A percentile compares a stretch with the other conserved stretches of the same genome.
These are phyloP conservation scores for Rubia peregrina DNA, from an alignment of 305 asterid species.

Conservation along the genomic window DNA sequence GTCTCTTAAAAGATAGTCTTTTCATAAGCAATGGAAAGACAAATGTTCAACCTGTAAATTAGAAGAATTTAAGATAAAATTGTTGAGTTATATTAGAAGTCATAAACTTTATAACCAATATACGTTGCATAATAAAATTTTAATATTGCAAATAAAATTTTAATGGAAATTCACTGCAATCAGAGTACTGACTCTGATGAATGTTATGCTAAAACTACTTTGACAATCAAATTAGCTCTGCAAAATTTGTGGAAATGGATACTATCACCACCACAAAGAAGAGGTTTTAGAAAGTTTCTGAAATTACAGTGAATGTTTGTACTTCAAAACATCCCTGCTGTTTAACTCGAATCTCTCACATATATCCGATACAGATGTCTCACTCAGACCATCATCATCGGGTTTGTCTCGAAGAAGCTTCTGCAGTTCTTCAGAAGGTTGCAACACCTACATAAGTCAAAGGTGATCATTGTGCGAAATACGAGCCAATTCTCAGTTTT, in stretches of 20 bases:
- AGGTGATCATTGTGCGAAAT: neutral
- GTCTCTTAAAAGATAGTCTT: too few relatives aligned
- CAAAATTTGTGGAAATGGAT: neutral
- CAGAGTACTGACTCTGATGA: neutral
- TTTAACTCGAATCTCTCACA: slow-evolving; percentile 59
- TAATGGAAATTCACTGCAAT: neutral
- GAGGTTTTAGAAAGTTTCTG: neutral
- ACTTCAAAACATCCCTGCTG: slow-evolving; percentile 54
- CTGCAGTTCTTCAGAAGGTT: slow-evolving; percentile 66
- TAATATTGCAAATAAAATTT: too few relatives aligned
- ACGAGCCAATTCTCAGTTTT: neutral
- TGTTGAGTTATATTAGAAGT: too few relatives aligned
- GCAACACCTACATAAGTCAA: slow-evolving; percentile 37
- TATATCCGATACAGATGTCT: slow-evolving; percentile 43
- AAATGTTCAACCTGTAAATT: too few relatives aligned
- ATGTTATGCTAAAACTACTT: neutral
- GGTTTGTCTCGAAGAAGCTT: slow-evolving; percentile 38
- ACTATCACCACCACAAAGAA: neutral
- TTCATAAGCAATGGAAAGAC: too few relatives aligned
- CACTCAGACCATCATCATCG: slow-evolving; percentile 31
- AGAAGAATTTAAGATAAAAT: too few relatives aligned
- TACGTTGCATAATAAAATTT: too few relatives aligned
- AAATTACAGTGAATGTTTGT: slow-evolving; percentile 38
- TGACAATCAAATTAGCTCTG: slow-evolving; percentile 1
- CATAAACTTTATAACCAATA: too few relatives aligned